Conservation (phyloP, 2,329 filamentous ascomycete species). For the Fusarium stilboides region DNA sequence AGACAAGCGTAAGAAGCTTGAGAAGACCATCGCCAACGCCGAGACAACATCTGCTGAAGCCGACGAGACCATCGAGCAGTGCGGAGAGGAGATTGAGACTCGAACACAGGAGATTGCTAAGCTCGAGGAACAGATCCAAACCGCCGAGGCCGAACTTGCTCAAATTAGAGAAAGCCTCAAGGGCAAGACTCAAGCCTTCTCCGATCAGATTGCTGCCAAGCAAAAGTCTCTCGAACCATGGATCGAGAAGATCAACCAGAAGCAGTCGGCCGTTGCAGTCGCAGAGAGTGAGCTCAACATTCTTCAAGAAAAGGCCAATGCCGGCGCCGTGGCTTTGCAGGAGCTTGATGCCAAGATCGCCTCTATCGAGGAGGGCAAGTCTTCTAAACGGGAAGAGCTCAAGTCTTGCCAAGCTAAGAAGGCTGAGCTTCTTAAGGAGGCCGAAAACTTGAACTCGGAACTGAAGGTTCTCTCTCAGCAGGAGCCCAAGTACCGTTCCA, state of each 20-base stretch:
- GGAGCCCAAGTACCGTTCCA: constrained; percentile 85
- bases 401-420: constrained; percentile 83
- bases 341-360: constrained; percentile 86
- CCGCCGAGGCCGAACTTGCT: constrained; percentile 85
- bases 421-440: constrained; percentile 80
- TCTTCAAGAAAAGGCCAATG: constrained; percentile 88
- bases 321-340: constrained; percentile 85
- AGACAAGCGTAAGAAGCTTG: constrained; percentile 93
- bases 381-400: constrained; percentile 80
- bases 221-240: constrained; percentile 96
- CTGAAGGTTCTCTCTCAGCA: constrained; percentile 79
- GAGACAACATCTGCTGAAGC: constrained; percentile 83
- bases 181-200: constrained; percentile 95
- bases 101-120: constrained; percentile 80
- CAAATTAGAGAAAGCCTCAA: constrained; percentile 90
- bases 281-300: constrained; percentile 96
- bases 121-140: constrained; percentile 82
- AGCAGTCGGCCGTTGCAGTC: constrained; percentile 93
- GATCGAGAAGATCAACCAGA: constrained; percentile 97
- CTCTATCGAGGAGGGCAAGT: constrained; percentile 78
- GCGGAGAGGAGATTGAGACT: constrained; percentile 82
- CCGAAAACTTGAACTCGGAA: constrained; percentile 78
- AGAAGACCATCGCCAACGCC: constrained; percentile 86
- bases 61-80: constrained; percentile 82
- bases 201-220: constrained; percentile 90